These are phyloP conservation scores for Tothia fuscella DNA, from an alignment of 2,329 filamentous ascomycete genomes.

Conservation along the genomic window DNA sequence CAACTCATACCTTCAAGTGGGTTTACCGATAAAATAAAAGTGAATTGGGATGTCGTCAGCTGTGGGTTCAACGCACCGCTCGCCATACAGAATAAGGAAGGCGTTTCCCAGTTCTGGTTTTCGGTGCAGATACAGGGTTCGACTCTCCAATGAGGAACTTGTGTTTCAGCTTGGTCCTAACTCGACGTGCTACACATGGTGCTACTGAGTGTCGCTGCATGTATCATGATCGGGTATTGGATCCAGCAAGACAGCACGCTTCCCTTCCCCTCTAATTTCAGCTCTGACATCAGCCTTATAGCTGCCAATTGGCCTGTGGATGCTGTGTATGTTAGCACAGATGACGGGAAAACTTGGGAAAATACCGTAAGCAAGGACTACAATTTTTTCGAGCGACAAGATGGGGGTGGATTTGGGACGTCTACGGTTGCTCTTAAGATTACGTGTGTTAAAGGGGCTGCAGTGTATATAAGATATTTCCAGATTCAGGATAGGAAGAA, in stretches of 20 bases:
- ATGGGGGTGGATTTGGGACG: background rate
- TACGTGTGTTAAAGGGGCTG: background rate
- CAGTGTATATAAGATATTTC: background rate
- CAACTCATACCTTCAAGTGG: background rate
- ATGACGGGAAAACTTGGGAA: background rate
- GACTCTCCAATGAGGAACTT: too few relatives aligned
- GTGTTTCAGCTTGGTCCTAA: too few relatives aligned
- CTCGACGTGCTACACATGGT: too few relatives aligned
- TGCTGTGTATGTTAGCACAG: background rate
- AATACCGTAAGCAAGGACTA: conserved; percentile 1
- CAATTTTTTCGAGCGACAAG: background rate
- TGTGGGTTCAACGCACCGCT: background rate
- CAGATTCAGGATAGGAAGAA: background rate
- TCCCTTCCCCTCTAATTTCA: too few relatives aligned
- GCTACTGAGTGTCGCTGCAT: too few relatives aligned
- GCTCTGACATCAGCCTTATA: too few relatives aligned
- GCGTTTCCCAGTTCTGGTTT: background rate
- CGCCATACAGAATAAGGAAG: background rate
- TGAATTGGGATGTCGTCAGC: background rate
- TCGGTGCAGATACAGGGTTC: background rate
- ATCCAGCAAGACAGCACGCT: too few relatives aligned
- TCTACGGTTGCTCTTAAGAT: background rate
- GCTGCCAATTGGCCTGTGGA: background rate
- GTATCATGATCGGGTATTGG: too few relatives aligned
- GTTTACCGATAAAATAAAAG: background rate